A percentile compares a stretch with the other conserved stretches of the same genome.
phyloP scores from a whole-genome alignment of 148 eudicot genomes.

The Suaeda aralocaspica region DNA sequence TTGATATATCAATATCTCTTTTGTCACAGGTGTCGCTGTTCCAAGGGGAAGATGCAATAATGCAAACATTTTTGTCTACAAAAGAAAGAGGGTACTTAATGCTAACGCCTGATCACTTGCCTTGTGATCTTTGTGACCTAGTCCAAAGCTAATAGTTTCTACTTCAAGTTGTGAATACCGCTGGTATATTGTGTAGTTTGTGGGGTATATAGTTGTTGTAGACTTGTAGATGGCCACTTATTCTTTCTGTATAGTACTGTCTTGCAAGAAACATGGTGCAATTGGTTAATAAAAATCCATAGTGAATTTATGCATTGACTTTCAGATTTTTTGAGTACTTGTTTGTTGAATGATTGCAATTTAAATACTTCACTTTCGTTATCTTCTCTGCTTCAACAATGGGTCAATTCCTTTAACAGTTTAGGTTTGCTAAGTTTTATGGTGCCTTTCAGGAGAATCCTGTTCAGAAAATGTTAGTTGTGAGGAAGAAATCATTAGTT shows the following conservation, averaged over 20 bases:
- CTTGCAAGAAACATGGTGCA: conserved; percentile 8
- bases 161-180: conserved; percentile 20
- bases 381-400: conserved; percentile 7
- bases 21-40: conserved; percentile 44
- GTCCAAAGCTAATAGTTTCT: conserved; percentile 1
- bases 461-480: conserved; percentile 27
- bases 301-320: background rate
- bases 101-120: conserved; percentile 8
- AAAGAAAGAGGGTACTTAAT: conserved; percentile 29
- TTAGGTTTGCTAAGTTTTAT: conserved; percentile 22
- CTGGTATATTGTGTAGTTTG: conserved; percentile 25
- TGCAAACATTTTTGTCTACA: conserved; percentile 37
- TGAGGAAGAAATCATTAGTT: conserved; percentile 30
- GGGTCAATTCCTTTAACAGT: conserved; percentile 8
- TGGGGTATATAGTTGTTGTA: background rate
- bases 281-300: conserved; percentile 14
- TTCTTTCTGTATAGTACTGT: conserved; percentile 16
- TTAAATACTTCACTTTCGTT: conserved; percentile 11
- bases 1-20: conserved; percentile 38
- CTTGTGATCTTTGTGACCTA: conserved; percentile 5
- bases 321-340: conserved; percentile 13
- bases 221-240: conserved; percentile 14
- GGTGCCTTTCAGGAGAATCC: conserved; percentile 53
- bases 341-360: conserved; percentile 17
- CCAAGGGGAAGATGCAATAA: conserved; percentile 42